Evolutionary conservation across 2,329 filamentous ascomycete genomes (phyloP).

Genomic region (Simplicillium aogashimaense): DNA sequence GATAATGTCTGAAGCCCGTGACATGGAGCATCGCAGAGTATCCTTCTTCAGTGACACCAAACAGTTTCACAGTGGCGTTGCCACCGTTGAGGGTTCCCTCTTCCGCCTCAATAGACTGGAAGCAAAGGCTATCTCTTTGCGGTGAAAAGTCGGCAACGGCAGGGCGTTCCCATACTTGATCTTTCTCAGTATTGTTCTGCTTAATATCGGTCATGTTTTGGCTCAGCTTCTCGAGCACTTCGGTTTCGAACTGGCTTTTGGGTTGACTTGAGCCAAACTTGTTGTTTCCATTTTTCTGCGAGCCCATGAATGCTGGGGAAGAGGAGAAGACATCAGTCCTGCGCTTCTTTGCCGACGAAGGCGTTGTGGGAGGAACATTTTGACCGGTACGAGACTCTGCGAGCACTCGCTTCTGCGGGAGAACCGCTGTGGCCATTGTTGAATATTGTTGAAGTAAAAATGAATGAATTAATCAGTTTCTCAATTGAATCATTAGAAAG

Average conservation of each 20-base stretch:
- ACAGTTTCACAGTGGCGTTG: slow-evolving; percentile 73
- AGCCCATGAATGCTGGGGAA: slow-evolving; percentile 45
- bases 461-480: not conserved
- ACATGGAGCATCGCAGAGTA: slow-evolving; percentile 94
- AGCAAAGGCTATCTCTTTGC: slow-evolving; percentile 61
- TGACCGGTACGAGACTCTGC: slow-evolving; percentile 56
- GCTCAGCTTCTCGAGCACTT: slow-evolving; percentile 90
- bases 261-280: slow-evolving; percentile 64
- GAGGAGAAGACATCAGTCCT: slow-evolving; percentile 60
- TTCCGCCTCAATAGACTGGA: slow-evolving; percentile 93
- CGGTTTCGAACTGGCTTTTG: slow-evolving; percentile 88
- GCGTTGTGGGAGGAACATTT: slow-evolving; percentile 48
- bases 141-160: slow-evolving; percentile 42
- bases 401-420: slow-evolving; percentile 65
- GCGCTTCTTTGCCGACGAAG: slow-evolving; percentile 63
- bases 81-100: slow-evolving; percentile 76
- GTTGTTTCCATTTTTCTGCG: slow-evolving; percentile 51
- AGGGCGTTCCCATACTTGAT: slow-evolving; percentile 78
- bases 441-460: not conserved
- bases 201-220: slow-evolving; percentile 85
- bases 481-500: no score
- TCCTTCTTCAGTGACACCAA: slow-evolving; percentile 75
- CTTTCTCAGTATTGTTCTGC: slow-evolving; percentile 79
- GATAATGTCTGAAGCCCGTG: slow-evolving; percentile 90
- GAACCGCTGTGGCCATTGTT: slow-evolving; percentile 37